These are phyloP conservation scores for Aureobasidium sp. DNA, from an alignment of 2,329 filamentous ascomycete genomes.

Conservation along the genomic window DNA sequence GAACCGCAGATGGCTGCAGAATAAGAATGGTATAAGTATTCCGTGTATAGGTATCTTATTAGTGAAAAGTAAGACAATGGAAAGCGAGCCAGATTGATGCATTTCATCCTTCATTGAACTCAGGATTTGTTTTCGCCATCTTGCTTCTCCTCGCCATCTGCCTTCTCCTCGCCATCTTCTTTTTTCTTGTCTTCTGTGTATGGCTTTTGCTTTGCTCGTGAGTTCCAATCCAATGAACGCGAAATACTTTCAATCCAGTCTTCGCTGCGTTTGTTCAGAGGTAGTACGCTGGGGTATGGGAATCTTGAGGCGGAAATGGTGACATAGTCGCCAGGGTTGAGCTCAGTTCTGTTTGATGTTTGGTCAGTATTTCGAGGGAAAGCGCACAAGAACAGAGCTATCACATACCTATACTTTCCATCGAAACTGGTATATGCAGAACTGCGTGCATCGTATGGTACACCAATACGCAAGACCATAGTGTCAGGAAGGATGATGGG, in stretches of 20 bases:
- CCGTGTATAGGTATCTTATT: background rate
- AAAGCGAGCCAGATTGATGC: background rate
- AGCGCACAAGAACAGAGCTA: background rate
- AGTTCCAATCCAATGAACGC: conserved; percentile 75
- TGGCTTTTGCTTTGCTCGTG: conserved; percentile 66
- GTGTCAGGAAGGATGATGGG: conserved; percentile 97
- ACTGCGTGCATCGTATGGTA: conserved; percentile 87
- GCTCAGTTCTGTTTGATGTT: conserved; percentile 41
- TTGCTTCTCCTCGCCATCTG: background rate
- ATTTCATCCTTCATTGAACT: background rate
- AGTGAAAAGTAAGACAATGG: background rate
- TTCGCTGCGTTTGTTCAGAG: conserved; percentile 46
- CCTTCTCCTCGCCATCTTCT: background rate
- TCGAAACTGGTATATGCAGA: conserved; percentile 98
- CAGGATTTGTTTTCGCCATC: background rate
- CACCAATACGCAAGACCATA: conserved; percentile 83
- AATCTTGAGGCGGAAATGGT: conserved; percentile 75
- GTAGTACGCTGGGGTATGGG: conserved; percentile 71
- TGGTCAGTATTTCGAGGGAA: background rate
- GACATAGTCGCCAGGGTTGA: conserved; percentile 72
- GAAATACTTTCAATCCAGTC: conserved; percentile 80
- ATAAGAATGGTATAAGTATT: background rate
- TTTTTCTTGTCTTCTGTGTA: conserved; percentile 28
- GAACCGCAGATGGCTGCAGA: too few species aligned
- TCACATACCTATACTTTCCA: conserved; percentile 63